Evolutionary conservation across 2,329 filamentous ascomycete species (phyloP).

Genomic region (Pezicula radicicola): DNA sequence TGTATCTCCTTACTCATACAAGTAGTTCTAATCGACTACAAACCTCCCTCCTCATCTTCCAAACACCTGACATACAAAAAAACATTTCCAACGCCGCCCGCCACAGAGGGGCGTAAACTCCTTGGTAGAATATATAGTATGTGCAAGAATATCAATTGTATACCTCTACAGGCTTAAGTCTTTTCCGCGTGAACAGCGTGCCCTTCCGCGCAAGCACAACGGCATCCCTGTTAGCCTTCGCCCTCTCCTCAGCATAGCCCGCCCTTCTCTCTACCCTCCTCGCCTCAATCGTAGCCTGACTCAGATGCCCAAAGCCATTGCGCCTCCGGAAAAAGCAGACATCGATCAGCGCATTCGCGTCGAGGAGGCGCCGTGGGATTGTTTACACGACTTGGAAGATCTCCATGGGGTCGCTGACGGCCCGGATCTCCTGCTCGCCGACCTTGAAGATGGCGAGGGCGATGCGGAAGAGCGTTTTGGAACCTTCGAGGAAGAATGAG

Average conservation of each 20-base stretch:
- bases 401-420: constrained; percentile 87
- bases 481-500: constrained; percentile 92
- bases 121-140: too few species aligned
- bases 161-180: background rate
- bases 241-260: constrained; percentile 30
- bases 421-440: constrained; percentile 76
- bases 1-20: too few species aligned
- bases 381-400: constrained; percentile 93
- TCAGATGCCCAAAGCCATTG: constrained; percentile 78
- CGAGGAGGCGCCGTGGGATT: constrained; percentile 75
- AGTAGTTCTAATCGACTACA: too few species aligned
- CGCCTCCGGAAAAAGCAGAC: constrained; percentile 71
- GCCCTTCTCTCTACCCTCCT: constrained; percentile 66
- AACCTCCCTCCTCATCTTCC: too few species aligned
- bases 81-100: too few species aligned
- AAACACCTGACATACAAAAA: too few species aligned
- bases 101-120: too few species aligned
- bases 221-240: constrained; percentile 12
- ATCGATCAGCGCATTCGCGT: constrained; percentile 80
- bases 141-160: too few species aligned
- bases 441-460: constrained; percentile 89
- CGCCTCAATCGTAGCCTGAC: constrained; percentile 77
- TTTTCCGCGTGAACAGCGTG: background rate
- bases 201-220: background rate
- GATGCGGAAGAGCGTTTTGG: constrained; percentile 89